A percentile compares a stretch with the other conserved stretches of the same genome.
phyloP scores from a whole-genome alignment of 345 rosid genomes.

The Gossypium sturtianum region DNA sequence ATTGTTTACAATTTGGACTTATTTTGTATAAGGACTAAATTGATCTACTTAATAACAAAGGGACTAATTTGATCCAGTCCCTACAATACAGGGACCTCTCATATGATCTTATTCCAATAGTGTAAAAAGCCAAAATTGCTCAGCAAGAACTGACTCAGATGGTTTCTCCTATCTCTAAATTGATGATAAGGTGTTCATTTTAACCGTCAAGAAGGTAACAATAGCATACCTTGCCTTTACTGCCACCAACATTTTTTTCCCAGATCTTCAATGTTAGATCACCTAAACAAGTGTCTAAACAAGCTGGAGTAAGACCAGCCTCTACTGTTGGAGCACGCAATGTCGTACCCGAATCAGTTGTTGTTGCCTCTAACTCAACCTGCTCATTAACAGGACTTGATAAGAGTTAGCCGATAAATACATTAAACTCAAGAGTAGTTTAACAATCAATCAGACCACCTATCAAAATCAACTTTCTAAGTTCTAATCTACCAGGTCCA shows the following conservation, averaged over 20 bases:
- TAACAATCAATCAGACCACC: not conserved
- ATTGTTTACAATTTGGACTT: no score
- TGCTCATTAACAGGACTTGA: slow-evolving; percentile 19
- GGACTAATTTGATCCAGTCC: no score
- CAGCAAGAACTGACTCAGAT: not conserved
- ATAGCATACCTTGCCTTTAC: slow-evolving; percentile 70
- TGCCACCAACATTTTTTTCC: slow-evolving; percentile 65
- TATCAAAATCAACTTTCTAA: not conserved
- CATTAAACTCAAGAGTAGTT: not conserved
- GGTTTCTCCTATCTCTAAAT: not conserved
- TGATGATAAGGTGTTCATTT: not conserved
- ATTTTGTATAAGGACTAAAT: no score
- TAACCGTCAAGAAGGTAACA: not conserved
- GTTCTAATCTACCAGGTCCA: not conserved
- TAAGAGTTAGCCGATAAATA: not conserved
- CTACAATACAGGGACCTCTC: no score
- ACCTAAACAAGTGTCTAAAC: slow-evolving; percentile 24
- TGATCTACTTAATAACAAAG: no score
- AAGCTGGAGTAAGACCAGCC: slow-evolving; percentile 81
- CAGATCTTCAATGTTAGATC: slow-evolving; percentile 68
- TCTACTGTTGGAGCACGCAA: slow-evolving; percentile 86
- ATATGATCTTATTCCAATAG: not conserved
- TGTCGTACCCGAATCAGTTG: slow-evolving; percentile 64
- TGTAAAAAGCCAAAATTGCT: not conserved
- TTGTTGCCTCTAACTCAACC: slow-evolving; percentile 77